Base-by-base conservation (phyloP, 1,284 basidiomycete genomes). In the Pseudozyma pruni region DNA sequence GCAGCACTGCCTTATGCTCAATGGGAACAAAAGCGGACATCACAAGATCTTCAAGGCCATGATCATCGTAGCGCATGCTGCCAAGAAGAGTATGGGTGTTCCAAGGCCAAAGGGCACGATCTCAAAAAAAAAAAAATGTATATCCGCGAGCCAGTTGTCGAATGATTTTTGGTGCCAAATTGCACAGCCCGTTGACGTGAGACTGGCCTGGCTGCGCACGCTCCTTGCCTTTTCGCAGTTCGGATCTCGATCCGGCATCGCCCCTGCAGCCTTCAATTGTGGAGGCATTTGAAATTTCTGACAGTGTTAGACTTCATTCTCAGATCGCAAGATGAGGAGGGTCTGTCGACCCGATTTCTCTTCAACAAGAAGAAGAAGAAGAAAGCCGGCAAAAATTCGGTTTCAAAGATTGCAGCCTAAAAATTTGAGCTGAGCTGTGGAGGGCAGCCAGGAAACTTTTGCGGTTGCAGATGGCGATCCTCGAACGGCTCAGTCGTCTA, bases 341-440 rank as follows among this genome's bases (percentile, higher is more conserved):
- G 11, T 29, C 27, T 29, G 7, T 20, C 17, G 3, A 14, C 41
- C 41, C 41, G 41, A 43, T 43, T 11, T 4, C 16, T 17, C 27
- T 20, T 3, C 19, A 20, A 20, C n/a, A n/a, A n/a, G 3, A 9
- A 2, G n/a, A 8, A 8, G 17, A 19, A 10, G 37, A 20, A 38
- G 37, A 20, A 38, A 8, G 8, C 7, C n/a, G 23, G 35, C 22
- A 38, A 31, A 31, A 34, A 16, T 39, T 16, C 4, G 25, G 17
- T 20, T 48, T 22, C 10, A 20, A 22, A 37, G 23, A 10, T 20
- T 40, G 22, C 22, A 16, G 13, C 7, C 16, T 8, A 6, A 13
- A 29, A 29, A 46, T 27, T 27, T 46, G n/a, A 40, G 17, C 46
- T 49, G 27, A 49, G 48, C 48, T 50, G 48, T 50, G 48, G 48